These are phyloP conservation scores for Mucor sp. DNA, from an alignment of 371 early-diverging fungal genomes.

Conservation along the genomic window DNA sequence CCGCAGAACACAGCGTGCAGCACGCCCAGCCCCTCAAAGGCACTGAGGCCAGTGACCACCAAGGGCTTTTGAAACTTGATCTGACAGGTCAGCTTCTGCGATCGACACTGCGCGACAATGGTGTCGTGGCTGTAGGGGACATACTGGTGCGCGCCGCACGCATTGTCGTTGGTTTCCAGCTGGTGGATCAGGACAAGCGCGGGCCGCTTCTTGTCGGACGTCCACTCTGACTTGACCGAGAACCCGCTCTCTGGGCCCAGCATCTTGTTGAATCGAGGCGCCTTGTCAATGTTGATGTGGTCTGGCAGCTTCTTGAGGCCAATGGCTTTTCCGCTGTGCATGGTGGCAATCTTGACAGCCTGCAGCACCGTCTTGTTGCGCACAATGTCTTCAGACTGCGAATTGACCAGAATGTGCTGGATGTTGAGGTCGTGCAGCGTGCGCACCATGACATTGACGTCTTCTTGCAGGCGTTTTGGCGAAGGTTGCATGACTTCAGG, in stretches of 20 bases:
- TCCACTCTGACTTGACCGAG: slow-evolving; percentile 40
- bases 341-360: slow-evolving; percentile 30
- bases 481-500: slow-evolving; percentile 58
- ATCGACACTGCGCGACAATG: slow-evolving; percentile 70
- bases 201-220: slow-evolving; percentile 27
- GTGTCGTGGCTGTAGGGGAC: slow-evolving; percentile 64
- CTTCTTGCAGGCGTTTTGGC: slow-evolving; percentile 64
- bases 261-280: slow-evolving; percentile 50
- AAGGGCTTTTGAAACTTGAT: slow-evolving; percentile 65
- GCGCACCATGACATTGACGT: slow-evolving; percentile 62
- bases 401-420: slow-evolving; percentile 62
- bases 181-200: slow-evolving; percentile 55
- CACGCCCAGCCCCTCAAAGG: slow-evolving; percentile 76
- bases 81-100: slow-evolving; percentile 75
- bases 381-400: slow-evolving; percentile 69
- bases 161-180: slow-evolving; percentile 13
- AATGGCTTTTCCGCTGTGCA: background rate
- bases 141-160: slow-evolving; percentile 47
- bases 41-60: slow-evolving; percentile 58
- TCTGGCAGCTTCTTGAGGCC: slow-evolving; percentile 29
- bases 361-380: slow-evolving; percentile 52
- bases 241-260: slow-evolving; percentile 58
- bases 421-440: slow-evolving; percentile 64
- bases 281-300: slow-evolving; percentile 55
- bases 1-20: slow-evolving; percentile 72